Percentiles rank a stretch among this genome's conserved stretches.
These are phyloP conservation scores for Cladosporium halotolerans DNA, from an alignment of 2,329 filamentous ascomycete species.

Conservation along the genomic window DNA sequence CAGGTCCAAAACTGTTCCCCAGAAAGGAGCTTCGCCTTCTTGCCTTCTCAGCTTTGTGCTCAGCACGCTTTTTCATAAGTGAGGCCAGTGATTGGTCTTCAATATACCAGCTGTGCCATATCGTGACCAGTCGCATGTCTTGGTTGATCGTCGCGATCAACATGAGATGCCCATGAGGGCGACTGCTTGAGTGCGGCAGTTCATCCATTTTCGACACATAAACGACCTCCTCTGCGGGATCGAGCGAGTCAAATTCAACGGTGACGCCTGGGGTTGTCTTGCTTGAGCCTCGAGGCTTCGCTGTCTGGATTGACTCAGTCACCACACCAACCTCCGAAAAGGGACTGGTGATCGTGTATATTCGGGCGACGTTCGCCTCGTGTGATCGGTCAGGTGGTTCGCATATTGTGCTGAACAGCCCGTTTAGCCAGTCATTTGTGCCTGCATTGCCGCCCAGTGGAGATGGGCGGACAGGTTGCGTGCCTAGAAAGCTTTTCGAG, in stretches of 20 bases:
- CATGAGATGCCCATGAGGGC: conserved; percentile 48
- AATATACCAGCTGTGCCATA: conserved; percentile 79
- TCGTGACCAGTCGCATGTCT: conserved; percentile 67
- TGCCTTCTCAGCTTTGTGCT: conserved; percentile 39
- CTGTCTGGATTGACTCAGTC: conserved; percentile 24
- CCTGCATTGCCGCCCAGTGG: conserved; percentile 19
- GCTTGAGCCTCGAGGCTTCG: conserved; percentile 19
- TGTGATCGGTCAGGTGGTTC: conserved; percentile 11
- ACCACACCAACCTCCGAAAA: conserved; percentile 79
- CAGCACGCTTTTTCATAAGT: conserved; percentile 36
- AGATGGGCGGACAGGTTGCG: conserved; percentile 20
- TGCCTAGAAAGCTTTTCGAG: conserved; percentile 19
- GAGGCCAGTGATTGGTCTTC: conserved; percentile 53
- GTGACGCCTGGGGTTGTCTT: conserved; percentile 24
- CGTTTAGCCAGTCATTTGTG: conserved; percentile 18
- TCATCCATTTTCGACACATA: conserved; percentile 68
- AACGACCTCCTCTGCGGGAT: conserved; percentile 73
- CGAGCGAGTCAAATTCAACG: conserved; percentile 56
- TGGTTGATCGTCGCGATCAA: conserved; percentile 77
- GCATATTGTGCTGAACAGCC: conserved; percentile 24
- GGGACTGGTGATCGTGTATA: conserved; percentile 81
- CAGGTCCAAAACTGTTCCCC: conserved; percentile 54
- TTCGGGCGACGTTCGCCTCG: conserved; percentile 57
- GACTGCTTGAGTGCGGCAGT: conserved; percentile 39
- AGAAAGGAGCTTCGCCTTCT: conserved; percentile 61